Conservation (phyloP, 768 basidiomycete genomes). For the Tulasnella sp. region DNA sequence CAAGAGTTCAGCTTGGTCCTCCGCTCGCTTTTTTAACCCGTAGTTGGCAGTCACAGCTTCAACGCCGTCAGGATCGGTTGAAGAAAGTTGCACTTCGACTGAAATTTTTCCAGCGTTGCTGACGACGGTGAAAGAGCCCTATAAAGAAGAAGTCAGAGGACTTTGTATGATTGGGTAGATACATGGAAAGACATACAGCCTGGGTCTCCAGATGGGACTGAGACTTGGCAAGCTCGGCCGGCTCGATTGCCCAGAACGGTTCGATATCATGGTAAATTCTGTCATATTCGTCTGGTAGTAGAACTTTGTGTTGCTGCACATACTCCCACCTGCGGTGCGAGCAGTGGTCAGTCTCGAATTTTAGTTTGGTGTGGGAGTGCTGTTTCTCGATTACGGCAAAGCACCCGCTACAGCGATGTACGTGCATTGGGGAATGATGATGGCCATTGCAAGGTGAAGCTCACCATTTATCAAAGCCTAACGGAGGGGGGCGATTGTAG, state of each 20-base stretch:
- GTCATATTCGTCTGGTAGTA: constrained; percentile 54
- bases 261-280: constrained; percentile 45
- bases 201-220: background rate
- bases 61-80: constrained; percentile 29
- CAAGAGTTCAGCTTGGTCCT: constrained; percentile 38
- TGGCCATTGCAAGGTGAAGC: background rate
- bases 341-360: background rate
- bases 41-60: background rate
- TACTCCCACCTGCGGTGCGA: constrained; percentile 45
- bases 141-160: background rate
- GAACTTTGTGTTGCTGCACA: constrained; percentile 44
- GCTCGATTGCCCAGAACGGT: constrained; percentile 45
- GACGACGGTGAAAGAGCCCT: constrained; percentile 39
- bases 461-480: constrained; percentile 47
- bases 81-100: background rate
- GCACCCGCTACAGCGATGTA: background rate
- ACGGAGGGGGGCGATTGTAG: constrained; percentile 40
- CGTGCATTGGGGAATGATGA: background rate
- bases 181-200: background rate
- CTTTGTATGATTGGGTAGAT: background rate
- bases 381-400: too few species aligned
- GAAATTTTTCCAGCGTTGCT: background rate
- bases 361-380: too few species aligned
- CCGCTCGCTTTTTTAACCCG: constrained; percentile 31
- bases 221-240: constrained; percentile 24